Evolutionary conservation across 305 asterid species (phyloP).

Genomic region (Fraxinus sp.): DNA sequence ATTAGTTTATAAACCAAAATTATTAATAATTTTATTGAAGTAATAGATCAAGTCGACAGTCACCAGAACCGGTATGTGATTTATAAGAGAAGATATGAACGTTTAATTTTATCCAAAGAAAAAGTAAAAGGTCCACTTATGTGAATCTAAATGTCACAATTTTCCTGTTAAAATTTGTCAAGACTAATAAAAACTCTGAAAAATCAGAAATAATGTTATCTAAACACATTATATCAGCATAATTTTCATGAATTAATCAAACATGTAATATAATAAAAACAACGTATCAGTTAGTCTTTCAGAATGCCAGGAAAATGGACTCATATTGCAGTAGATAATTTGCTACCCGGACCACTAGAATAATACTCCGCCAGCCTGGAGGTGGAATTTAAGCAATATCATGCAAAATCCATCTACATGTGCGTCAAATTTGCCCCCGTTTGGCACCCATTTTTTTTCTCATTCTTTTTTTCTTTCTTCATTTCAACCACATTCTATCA

Average conservation of each 20-base stretch:
- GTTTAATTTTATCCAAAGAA: background rate
- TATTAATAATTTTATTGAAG: background rate
- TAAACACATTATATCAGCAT: background rate
- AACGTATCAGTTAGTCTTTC: background rate
- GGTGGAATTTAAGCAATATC: background rate
- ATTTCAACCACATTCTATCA: too few relatives aligned
- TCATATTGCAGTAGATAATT: background rate
- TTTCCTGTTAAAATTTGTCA: background rate
- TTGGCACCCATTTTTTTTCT: too few relatives aligned
- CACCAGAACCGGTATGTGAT: background rate
- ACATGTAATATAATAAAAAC: background rate
- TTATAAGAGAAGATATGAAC: background rate
- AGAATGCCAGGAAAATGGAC: background rate
- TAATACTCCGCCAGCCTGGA: background rate
- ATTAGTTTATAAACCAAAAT: background rate
- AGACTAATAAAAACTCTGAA: background rate
- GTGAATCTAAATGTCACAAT: background rate
- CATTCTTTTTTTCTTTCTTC: too few relatives aligned
- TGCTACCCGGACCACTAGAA: background rate
- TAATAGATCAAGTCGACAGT: background rate
- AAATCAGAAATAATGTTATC: background rate
- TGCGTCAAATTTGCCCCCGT: background rate
- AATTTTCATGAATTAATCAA: background rate
- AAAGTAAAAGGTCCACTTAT: background rate
- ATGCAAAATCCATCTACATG: background rate